phyloP scores from a whole-genome alignment of 768 basidiomycete species.

The Candolleomyces eurysporus region DNA sequence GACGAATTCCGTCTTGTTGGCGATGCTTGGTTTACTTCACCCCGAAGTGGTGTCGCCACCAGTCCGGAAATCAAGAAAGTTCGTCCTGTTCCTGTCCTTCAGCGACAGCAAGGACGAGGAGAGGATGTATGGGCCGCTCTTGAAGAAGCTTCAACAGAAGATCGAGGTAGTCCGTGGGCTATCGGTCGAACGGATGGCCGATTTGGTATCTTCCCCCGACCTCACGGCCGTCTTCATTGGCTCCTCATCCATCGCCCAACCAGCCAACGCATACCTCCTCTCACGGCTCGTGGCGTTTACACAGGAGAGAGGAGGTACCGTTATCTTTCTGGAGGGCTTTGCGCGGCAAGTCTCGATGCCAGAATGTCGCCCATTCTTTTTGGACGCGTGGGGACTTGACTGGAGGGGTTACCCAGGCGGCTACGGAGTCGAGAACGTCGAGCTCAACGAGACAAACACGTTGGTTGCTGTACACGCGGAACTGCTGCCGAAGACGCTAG shows the following conservation, averaged over 20 bases:
- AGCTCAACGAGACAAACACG: conserved; percentile 12
- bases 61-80: conserved; percentile 17
- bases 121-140: conserved; percentile 11
- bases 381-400: conserved; percentile 27
- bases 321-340: conserved; percentile 32
- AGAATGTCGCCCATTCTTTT: conserved; percentile 18
- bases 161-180: conserved; percentile 18
- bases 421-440: conserved; percentile 12
- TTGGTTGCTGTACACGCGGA: conserved; percentile 3
- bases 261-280: conserved; percentile 23
- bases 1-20: conserved; percentile 25
- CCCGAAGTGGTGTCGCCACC: neutral
- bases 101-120: conserved; percentile 13
- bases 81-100: conserved; percentile 25
- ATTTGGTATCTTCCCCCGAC: conserved; percentile 26
- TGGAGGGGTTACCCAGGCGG: conserved; percentile 28
- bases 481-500: neutral
- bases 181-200: conserved; percentile 20
- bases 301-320: conserved; percentile 33
- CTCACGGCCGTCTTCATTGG: conserved; percentile 35
- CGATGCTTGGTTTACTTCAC: conserved; percentile 28
- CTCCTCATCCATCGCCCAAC: conserved; percentile 25
- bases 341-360: neutral
- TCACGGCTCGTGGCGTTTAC: conserved; percentile 28
- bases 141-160: conserved; percentile 19